Base-by-base conservation (phyloP, 2,329 filamentous ascomycete genomes). In the Ophiostoma novo-ulmi region DNA sequence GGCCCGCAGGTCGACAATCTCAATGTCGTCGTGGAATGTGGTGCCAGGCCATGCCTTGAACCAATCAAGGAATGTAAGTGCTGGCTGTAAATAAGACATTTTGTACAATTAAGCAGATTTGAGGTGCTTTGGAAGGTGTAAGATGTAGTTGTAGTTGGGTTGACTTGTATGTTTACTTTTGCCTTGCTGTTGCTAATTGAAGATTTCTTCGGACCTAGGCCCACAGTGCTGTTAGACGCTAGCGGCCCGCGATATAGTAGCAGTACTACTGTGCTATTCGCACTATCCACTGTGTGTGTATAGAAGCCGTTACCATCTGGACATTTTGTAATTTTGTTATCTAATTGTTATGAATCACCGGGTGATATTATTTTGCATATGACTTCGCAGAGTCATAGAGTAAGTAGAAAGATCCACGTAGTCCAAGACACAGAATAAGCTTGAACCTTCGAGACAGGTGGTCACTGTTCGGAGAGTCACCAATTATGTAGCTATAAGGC, bases 11-110 rank as follows among this genome's bases (percentile, higher is more conserved):
- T 88, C 86, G 35, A 79, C 80, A 66, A 88, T 84, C 72, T 82
- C 77, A 67, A 88, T 84, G 36, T 82, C 79, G 1, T 81, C 76
- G 70, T 86, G 85, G 69, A 88, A 87, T 5, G 81, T 83, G 3
- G 85, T 82, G 22, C 84, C 85, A 0, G 84, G 82, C 70, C 83
- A 79, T 5, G 79, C 75, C 70, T 79, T 82, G 78, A 88, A 88
- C 86, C 86, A 88, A 20, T 77, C 73, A 39, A 87, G 74, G 74
- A 88, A 88, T 1, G 75, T 77, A 41, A 79, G 75, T 0, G 85
- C 84, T 68, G 78, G 79, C 44, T 77, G 73, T 10, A 82, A 75
- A 70, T 86, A 88, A 17, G 68, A 65, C 72, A 72, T 72, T 26
- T 5, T 69, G 35, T 22, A 13, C 8, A 7, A n/a, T 67, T 48